Evolutionary conservation across 805 yeast genomes (phyloP).

Genomic region (Diddensiella santjacobensis): DNA sequence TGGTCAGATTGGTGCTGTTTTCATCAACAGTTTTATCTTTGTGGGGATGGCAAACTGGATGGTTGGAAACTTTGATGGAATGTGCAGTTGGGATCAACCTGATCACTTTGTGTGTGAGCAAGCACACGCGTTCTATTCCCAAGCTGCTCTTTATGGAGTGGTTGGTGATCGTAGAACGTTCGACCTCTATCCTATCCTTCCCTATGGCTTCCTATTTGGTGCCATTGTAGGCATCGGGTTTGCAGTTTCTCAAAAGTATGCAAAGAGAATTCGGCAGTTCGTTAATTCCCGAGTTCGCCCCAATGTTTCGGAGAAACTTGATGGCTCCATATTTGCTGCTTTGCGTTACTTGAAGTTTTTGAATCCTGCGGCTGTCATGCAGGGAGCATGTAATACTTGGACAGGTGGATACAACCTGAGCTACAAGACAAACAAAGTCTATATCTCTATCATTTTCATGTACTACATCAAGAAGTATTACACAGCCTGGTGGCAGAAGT

Average conservation of each 20-base stretch:
- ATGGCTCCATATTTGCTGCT: not conserved
- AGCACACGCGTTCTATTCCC: slow-evolving; percentile 45
- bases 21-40: slow-evolving; percentile 34
- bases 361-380: slow-evolving; percentile 44
- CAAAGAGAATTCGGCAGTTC: not conserved
- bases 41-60: slow-evolving; percentile 35
- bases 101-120: slow-evolving; percentile 35
- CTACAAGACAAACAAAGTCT: slow-evolving; percentile 39
- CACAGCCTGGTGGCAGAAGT: slow-evolving; percentile 53
- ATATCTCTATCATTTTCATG: slow-evolving; percentile 43
- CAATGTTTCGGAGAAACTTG: slow-evolving; percentile 25
- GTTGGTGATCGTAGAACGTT: slow-evolving; percentile 41
- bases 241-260: slow-evolving; percentile 25
- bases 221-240: slow-evolving; percentile 30
- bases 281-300: slow-evolving; percentile 5
- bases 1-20: slow-evolving; percentile 40
- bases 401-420: slow-evolving; percentile 44
- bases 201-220: slow-evolving; percentile 41
- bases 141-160: slow-evolving; percentile 43
- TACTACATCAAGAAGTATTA: slow-evolving; percentile 45
- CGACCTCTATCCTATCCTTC: slow-evolving; percentile 43
- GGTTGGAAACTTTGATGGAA: slow-evolving; percentile 31
- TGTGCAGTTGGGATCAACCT: slow-evolving; percentile 41
- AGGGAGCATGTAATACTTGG: slow-evolving; percentile 39
- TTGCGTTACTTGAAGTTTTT: slow-evolving; percentile 29